These are phyloP conservation scores for Phytophthora citricola DNA, from an alignment of 352 stramenopile genomes.

Conservation along the genomic window DNA sequence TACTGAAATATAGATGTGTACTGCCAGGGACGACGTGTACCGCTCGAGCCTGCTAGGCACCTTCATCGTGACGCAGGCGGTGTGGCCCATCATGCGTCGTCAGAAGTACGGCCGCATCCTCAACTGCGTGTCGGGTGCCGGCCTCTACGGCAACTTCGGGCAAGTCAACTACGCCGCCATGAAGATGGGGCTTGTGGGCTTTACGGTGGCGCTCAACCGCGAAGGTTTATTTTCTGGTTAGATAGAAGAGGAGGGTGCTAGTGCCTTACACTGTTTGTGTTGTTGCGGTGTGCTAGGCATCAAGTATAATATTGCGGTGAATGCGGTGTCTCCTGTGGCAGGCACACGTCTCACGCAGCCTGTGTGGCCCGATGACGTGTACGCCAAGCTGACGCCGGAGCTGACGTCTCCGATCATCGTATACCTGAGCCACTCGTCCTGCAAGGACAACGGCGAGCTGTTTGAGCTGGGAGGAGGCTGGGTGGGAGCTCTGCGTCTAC, in stretches of 20 bases:
- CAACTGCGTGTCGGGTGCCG: constrained; percentile 69
- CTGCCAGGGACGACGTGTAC: constrained; percentile 64
- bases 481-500: constrained; percentile 68
- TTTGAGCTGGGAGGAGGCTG: constrained; percentile 75
- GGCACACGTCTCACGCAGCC: constrained; percentile 70
- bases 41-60: constrained; percentile 63
- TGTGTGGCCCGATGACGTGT: constrained; percentile 70
- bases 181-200: constrained; percentile 78
- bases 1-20: constrained; percentile 8
- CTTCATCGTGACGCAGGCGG: constrained; percentile 68
- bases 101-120: constrained; percentile 81
- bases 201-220: constrained; percentile 70
- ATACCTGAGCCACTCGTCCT: constrained; percentile 66
- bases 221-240: constrained; percentile 46
- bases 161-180: constrained; percentile 83
- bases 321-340: constrained; percentile 72
- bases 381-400: constrained; percentile 62
- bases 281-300: constrained; percentile 38
- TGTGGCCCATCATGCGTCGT: constrained; percentile 73
- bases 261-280: constrained; percentile 9
- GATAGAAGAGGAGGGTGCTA: neutral
- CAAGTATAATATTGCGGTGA: constrained; percentile 84
- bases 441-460: constrained; percentile 57
- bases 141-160: constrained; percentile 82
- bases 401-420: constrained; percentile 71